Percentiles rank a stretch among this genome's conserved stretches.
Evolutionary conservation across 1,284 basidiomycete species (phyloP).

Genomic region (Ceratobasidium sp.): DNA sequence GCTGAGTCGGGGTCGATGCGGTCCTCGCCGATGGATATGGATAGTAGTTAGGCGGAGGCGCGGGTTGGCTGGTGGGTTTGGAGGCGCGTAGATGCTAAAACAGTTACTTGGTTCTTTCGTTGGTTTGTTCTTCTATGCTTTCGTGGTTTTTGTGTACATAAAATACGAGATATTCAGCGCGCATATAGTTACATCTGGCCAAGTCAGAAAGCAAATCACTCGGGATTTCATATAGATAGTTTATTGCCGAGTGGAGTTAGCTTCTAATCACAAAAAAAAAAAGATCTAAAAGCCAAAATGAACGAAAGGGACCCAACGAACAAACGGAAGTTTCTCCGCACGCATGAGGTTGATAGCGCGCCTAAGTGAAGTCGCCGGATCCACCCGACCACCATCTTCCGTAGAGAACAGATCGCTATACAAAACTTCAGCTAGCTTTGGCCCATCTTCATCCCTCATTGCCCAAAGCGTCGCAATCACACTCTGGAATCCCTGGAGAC

Average conservation of each 20-base stretch:
- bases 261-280: background rate
- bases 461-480: constrained; percentile 24
- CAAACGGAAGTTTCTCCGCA: background rate
- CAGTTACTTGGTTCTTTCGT: background rate
- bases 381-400: background rate
- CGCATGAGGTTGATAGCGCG: constrained; percentile 5
- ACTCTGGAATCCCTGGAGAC: constrained; percentile 14
- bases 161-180: background rate
- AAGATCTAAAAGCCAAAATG: constrained; percentile 11
- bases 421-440: background rate
- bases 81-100: too few species aligned
- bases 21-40: constrained; percentile 37
- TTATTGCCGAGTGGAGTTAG: too few species aligned
- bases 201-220: background rate
- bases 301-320: constrained; percentile 21
- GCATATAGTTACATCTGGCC: background rate
- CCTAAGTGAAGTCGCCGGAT: background rate
- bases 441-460: constrained; percentile 14
- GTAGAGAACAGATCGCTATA: constrained; percentile 4
- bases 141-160: background rate
- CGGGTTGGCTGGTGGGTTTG: too few species aligned
- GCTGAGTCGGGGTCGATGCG: constrained; percentile 26
- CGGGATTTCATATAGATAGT: background rate
- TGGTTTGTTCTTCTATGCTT: background rate
- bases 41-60: constrained; percentile 36